Base-by-base conservation (phyloP, 2,329 filamentous ascomycete species). In the Emericellopsis cladophorae region DNA sequence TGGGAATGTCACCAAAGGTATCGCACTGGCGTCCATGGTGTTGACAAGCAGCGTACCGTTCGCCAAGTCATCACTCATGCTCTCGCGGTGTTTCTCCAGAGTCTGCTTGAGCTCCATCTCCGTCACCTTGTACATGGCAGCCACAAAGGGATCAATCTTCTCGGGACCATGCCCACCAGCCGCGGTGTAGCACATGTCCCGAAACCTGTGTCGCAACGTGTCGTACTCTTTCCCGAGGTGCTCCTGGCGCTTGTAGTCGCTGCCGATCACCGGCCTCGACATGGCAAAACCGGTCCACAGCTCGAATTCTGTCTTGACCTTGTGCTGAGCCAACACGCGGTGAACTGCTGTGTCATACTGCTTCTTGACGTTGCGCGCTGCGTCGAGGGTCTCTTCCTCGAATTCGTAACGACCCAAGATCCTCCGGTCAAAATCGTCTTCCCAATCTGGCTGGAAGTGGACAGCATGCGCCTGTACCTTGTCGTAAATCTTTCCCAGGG, bases 1-100 rank as follows among this genome's bases (percentile, higher is more conserved):
- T 0, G 92, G 90, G 51, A 95, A 96, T 44, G 82, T 92, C 50
- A 95, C 92, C 8, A 96, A 65, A 0, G 92, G 90, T 69, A 88
- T 81, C 2, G 65, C 62, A 8, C 65, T 65, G 2, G 66, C 24
- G 9, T 37, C 33, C 26, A 36, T 23, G 6, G 9, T 10, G 7
- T 24, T 21, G 31, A 23, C n/a, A 15, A 52, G 10, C 59, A 45
- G 7, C 45, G 45, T 22, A 39, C 24, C 42, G 21, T 24, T 34
- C 9, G 16, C 36, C 11, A 21, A 33, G 2, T 43, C 22, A 14
- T 32, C 40, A 21, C 44, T 47, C 37, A 45, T 36, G 37, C 48
- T 53, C 49, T 78, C 72, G 16, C 65, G 58, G 26, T 29, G 12
- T 12, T 29, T 29, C 12, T 29, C 12, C 5, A 81, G 57, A 0